Conservation (phyloP, 345 rosid genomes). For the Draba incana region DNA sequence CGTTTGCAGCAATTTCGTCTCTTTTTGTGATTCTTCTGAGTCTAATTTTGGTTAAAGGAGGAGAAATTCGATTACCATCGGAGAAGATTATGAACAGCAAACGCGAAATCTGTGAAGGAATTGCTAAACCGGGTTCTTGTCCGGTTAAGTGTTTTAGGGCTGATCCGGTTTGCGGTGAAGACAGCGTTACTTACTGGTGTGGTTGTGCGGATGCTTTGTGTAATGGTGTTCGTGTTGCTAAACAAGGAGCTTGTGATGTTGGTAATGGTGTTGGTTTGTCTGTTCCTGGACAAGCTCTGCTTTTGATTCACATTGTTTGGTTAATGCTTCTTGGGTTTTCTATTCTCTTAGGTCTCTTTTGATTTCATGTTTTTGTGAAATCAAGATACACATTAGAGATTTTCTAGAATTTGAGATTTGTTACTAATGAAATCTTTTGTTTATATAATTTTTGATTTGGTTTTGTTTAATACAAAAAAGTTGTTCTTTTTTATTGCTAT, state of each 20-base stretch:
- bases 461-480: background rate
- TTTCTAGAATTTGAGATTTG: background rate
- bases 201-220: slow-evolving; percentile 88
- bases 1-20: slow-evolving; percentile 18
- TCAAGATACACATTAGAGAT: background rate
- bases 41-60: slow-evolving; percentile 18
- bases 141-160: slow-evolving; percentile 84
- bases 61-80: slow-evolving; percentile 41
- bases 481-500: slow-evolving; percentile 2
- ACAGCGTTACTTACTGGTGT: slow-evolving; percentile 96
- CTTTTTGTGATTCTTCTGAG: slow-evolving; percentile 20
- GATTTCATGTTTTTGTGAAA: slow-evolving; percentile 16
- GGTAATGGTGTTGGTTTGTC: slow-evolving; percentile 73
- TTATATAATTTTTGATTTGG: slow-evolving; percentile 22
- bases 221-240: slow-evolving; percentile 61
- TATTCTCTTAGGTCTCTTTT: slow-evolving; percentile 77
- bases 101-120: slow-evolving; percentile 36
- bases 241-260: slow-evolving; percentile 74
- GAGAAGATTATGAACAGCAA: slow-evolving; percentile 36
- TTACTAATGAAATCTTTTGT: slow-evolving; percentile 15
- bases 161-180: slow-evolving; percentile 87
- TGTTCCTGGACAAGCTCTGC: slow-evolving; percentile 87
- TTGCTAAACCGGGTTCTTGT: slow-evolving; percentile 53
- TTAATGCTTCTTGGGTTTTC: slow-evolving; percentile 83
- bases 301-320: slow-evolving; percentile 91